These are phyloP conservation scores for Aspergillus sclerotioniger DNA, from an alignment of 495 filamentous ascomycete species.

Conservation along the genomic window DNA sequence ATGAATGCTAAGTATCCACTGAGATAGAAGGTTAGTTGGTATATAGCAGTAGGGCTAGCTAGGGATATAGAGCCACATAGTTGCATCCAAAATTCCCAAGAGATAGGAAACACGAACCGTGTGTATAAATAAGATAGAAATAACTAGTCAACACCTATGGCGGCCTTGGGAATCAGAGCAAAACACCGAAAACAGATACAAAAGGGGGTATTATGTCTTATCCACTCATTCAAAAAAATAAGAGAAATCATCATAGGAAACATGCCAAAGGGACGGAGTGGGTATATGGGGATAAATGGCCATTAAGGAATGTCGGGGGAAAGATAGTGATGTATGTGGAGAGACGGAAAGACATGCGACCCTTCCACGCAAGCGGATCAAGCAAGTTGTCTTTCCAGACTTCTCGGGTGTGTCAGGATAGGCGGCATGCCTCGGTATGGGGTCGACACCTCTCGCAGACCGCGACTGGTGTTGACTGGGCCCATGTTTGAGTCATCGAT, in stretches of 20 bases:
- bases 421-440: constrained; percentile 34
- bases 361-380: constrained; percentile 11
- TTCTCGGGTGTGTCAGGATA: constrained; percentile 35
- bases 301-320: background rate
- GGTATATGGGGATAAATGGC: background rate
- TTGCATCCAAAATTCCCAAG: too few relatives aligned
- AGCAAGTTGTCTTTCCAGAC: constrained; percentile 43
- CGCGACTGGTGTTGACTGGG: constrained; percentile 24
- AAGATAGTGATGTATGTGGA: background rate
- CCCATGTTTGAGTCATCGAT: constrained; percentile 21
- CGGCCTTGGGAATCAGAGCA: background rate
- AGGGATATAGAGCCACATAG: too few relatives aligned
- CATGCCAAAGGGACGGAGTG: background rate
- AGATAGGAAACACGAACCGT: too few relatives aligned
- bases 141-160: background rate
- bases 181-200: background rate
- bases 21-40: too few relatives aligned
- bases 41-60: too few relatives aligned
- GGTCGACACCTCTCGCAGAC: constrained; percentile 18
- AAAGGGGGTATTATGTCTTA: constrained; percentile 16
- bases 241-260: constrained; percentile 1
- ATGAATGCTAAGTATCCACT: too few relatives aligned
- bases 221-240: constrained; percentile 8
- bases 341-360: background rate
- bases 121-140: background rate